Percentiles rank a stretch among this genome's conserved stretches.
phyloP scores from a whole-genome alignment of 2,329 filamentous ascomycete genomes.

The Gyromitra esculenta region DNA sequence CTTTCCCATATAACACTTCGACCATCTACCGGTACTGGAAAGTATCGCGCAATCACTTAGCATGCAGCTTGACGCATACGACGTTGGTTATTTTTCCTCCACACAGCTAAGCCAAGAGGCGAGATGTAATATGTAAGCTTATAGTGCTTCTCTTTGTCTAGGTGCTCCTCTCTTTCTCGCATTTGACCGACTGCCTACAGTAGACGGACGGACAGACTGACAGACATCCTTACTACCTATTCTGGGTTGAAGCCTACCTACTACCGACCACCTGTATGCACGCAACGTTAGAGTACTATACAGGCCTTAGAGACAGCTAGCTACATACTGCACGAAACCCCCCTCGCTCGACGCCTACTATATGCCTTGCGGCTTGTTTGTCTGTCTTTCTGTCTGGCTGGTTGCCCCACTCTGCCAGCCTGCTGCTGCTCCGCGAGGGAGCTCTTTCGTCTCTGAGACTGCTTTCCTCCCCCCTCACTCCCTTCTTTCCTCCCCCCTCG shows the following conservation, averaged over 20 bases:
- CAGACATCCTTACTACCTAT: conserved; percentile 25
- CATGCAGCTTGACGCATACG: conserved; percentile 28
- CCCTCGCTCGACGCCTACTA: conserved; percentile 35
- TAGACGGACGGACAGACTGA: not conserved
- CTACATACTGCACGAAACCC: conserved; percentile 43
- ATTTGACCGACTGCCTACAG: conserved; percentile 14
- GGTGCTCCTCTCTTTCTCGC: conserved; percentile 23
- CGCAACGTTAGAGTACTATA: conserved; percentile 48
- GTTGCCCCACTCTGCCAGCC: conserved; percentile 43
- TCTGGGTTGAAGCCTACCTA: conserved; percentile 35
- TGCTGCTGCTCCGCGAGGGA: conserved; percentile 20
- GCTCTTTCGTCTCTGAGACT: conserved; percentile 14
- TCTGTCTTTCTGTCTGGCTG: conserved; percentile 23
- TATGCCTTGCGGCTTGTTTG: conserved; percentile 34
- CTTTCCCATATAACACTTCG: conserved; percentile 25
- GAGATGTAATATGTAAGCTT: conserved; percentile 25
- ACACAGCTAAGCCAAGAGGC: conserved; percentile 39
- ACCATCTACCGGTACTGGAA: conserved; percentile 26
- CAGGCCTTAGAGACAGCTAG: conserved; percentile 48
- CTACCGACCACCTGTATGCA: conserved; percentile 39
- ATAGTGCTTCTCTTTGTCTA: conserved; percentile 23
- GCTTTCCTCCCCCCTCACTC: conserved; percentile 19
- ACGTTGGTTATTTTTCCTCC: conserved; percentile 8
- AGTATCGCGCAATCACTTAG: conserved; percentile 34
- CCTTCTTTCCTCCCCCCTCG: not conserved